Conservation (phyloP, 495 filamentous ascomycete species). For the Talaromyces liani region DNA sequence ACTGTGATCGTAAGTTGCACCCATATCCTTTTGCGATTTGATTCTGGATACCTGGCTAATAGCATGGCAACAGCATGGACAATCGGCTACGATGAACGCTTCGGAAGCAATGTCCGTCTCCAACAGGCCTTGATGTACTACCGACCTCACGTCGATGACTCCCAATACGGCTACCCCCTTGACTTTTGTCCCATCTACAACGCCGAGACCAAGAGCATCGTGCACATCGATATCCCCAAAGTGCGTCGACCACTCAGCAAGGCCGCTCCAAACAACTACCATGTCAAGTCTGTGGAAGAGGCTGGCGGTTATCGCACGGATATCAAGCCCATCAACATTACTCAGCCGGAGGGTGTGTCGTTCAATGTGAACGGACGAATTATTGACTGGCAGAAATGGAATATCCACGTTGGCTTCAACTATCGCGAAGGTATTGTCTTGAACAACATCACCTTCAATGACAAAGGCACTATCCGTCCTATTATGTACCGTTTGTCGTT, state of each 20-base stretch:
- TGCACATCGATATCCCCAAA: constrained; percentile 83
- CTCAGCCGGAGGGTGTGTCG: constrained; percentile 88
- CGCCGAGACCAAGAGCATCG: constrained; percentile 71
- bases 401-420: constrained; percentile 90
- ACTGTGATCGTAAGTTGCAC: constrained; percentile 67
- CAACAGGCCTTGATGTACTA: constrained; percentile 98
- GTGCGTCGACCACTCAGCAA: constrained; percentile 73
- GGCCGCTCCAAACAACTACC: constrained; percentile 71
- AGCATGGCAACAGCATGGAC: constrained; percentile 64
- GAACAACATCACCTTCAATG: constrained; percentile 86
- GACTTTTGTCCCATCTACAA: constrained; percentile 95
- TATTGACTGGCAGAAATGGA: constrained; percentile 96
- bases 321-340: constrained; percentile 90
- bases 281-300: constrained; percentile 63
- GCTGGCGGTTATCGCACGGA: constrained; percentile 68
- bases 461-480: constrained; percentile 71
- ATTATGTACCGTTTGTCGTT: constrained; percentile 90
- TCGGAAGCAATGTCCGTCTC: constrained; percentile 69
- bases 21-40: neutral
- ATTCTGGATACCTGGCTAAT: neutral
- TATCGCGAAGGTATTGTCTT: constrained; percentile 91
- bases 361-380: constrained; percentile 72
- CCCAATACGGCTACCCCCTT: constrained; percentile 84
- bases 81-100: constrained; percentile 90
- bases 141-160: constrained; percentile 76